A percentile compares a stretch with the other conserved stretches of the same genome.
Evolutionary conservation across 768 basidiomycete genomes (phyloP).

Genomic region (Tephrocybe sp.): DNA sequence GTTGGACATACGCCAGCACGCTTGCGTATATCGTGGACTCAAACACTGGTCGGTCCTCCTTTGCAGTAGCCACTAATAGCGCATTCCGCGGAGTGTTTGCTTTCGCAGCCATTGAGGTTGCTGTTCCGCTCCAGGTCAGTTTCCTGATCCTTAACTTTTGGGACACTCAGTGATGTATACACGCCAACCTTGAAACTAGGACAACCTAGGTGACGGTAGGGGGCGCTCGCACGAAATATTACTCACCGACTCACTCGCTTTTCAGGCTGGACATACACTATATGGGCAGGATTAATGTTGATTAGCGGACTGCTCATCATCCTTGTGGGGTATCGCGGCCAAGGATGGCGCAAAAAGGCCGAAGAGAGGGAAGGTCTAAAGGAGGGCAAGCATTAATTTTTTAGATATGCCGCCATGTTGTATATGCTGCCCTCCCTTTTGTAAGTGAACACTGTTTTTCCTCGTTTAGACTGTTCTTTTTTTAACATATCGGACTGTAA

Average conservation of each 20-base stretch:
- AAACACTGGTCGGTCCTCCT: constrained; percentile 76
- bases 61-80: constrained; percentile 75
- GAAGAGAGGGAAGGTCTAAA: constrained; percentile 36
- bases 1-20: constrained; percentile 62
- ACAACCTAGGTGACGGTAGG: constrained; percentile 71
- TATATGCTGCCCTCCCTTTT: too few species aligned
- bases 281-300: constrained; percentile 51
- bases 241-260: neutral
- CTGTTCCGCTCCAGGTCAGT: constrained; percentile 67
- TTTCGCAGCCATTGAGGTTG: constrained; percentile 68
- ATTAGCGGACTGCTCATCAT: constrained; percentile 53
- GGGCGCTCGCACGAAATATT: neutral
- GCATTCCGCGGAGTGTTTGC: constrained; percentile 69
- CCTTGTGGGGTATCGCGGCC: constrained; percentile 59
- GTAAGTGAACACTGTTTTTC: too few species aligned
- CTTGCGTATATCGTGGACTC: constrained; percentile 87
- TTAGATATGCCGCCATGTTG: too few species aligned
- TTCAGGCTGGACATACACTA: constrained; percentile 65
- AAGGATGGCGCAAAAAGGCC: constrained; percentile 51
- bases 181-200: constrained; percentile 28
- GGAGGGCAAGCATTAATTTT: neutral
- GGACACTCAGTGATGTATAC: neutral
- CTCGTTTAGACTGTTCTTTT: too few species aligned
- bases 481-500: too few species aligned
- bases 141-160: neutral